Percentiles rank a stretch among this genome's conserved stretches.
Conservation (phyloP, 805 yeast genomes). For the Pichia californica region DNA sequence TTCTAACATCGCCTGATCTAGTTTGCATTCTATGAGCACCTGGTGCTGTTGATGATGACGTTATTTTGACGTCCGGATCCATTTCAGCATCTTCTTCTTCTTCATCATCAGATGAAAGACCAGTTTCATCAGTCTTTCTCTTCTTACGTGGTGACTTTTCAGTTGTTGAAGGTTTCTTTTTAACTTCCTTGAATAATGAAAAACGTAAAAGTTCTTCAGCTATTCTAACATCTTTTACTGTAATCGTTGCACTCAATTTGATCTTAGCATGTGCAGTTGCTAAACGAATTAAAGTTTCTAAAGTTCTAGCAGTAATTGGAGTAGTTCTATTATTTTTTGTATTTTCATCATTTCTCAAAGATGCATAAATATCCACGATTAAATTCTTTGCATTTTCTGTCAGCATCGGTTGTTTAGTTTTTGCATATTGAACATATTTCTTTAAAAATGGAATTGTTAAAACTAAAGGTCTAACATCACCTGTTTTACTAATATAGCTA, state of each 20-base stretch:
- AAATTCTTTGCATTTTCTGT: slow-evolving; percentile 71
- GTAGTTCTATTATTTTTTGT: slow-evolving; percentile 68
- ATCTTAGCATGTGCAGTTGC: slow-evolving; percentile 96
- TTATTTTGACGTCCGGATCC: slow-evolving; percentile 7
- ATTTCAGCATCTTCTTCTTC: slow-evolving; percentile 13
- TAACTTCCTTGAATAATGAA: slow-evolving; percentile 71
- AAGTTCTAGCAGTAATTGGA: slow-evolving; percentile 96
- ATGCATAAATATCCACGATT: slow-evolving; percentile 75
- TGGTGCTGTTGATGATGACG: slow-evolving; percentile 2
- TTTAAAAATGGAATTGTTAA: slow-evolving; percentile 73
- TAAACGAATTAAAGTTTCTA: slow-evolving; percentile 90
- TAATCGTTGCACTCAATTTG: slow-evolving; percentile 72
- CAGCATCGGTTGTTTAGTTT: slow-evolving; percentile 78
- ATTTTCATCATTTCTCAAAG: slow-evolving; percentile 68
- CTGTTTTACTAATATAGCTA: slow-evolving; percentile 19
- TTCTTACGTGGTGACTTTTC: slow-evolving; percentile 31
- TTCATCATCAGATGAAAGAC: slow-evolving; percentile 16
- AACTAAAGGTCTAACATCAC: slow-evolving; percentile 39
- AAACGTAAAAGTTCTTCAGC: slow-evolving; percentile 83
- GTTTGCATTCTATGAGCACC: slow-evolving; percentile 3
- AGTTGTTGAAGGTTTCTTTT: slow-evolving; percentile 31
- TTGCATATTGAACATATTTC: slow-evolving; percentile 91
- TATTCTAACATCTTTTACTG: slow-evolving; percentile 69
- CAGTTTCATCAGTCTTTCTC: slow-evolving; percentile 25
- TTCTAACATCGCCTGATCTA: slow-evolving; percentile 12